Percentiles rank a stretch among this genome's conserved stretches.
These are phyloP conservation scores for Pseudonitzschia pungens DNA, from an alignment of 108 stramenopile species.

Conservation along the genomic window DNA sequence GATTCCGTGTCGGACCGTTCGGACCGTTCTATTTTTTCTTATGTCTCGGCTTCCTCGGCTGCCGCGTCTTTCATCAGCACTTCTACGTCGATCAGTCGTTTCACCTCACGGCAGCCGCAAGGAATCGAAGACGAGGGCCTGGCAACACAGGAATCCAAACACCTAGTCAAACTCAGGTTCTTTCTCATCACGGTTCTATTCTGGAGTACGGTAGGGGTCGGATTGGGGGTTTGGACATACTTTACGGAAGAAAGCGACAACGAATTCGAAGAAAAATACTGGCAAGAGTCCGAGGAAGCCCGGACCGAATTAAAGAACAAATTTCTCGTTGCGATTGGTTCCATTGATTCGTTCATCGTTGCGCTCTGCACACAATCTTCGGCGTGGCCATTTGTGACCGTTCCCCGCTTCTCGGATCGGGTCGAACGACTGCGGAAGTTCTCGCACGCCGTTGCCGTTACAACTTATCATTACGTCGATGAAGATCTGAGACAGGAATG, in stretches of 20 bases:
- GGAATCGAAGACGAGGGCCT: neutral
- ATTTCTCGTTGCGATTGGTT: constrained; percentile 28
- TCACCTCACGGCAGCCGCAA: neutral
- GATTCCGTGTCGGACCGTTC: neutral
- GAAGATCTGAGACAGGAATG: constrained; percentile 8
- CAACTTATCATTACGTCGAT: constrained; percentile 8
- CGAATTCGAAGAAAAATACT: neutral
- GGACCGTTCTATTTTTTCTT: neutral
- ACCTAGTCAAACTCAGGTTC: neutral
- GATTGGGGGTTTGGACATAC: neutral
- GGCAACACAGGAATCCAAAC: neutral
- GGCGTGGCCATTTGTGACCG: constrained; percentile 57
- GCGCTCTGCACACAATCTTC: constrained; percentile 20
- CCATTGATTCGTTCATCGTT: constrained; percentile 17
- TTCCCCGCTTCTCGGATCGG: constrained; percentile 42
- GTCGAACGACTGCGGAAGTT: constrained; percentile 17
- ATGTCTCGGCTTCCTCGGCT: neutral
- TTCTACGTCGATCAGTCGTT: neutral
- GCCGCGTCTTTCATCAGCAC: neutral
- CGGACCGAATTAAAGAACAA: neutral
- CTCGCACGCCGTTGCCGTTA: constrained; percentile 1
- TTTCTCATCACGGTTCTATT: constrained; percentile 2
- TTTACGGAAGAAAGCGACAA: neutral
- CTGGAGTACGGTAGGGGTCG: neutral
- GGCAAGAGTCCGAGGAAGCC: neutral